Evolutionary conservation across 345 rosid genomes (phyloP).

Genomic region (Ceriops zippeliana): DNA sequence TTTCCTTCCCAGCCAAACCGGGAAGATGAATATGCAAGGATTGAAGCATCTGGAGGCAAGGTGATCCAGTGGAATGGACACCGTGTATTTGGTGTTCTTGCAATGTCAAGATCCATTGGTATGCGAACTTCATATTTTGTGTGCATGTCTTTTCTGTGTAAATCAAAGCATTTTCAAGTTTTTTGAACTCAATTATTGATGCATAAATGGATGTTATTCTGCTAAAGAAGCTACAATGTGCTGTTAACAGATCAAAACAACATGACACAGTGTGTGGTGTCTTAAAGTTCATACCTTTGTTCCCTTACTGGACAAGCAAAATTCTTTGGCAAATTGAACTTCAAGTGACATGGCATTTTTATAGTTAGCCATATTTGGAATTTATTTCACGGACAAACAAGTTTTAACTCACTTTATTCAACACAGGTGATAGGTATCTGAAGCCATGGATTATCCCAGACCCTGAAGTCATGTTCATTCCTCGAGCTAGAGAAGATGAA

Average conservation of each 20-base stretch:
- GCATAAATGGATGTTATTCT: neutral
- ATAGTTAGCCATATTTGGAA: neutral
- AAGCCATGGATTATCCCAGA: constrained; percentile 30
- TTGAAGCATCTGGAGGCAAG: constrained; percentile 32
- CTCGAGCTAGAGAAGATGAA: constrained; percentile 34
- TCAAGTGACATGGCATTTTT: neutral
- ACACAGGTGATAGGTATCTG: constrained; percentile 26
- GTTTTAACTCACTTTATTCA: neutral
- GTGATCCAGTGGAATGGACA: constrained; percentile 24
- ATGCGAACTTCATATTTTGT: constrained; percentile 2
- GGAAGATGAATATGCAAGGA: constrained; percentile 29
- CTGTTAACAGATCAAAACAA: neutral
- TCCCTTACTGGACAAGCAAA: neutral
- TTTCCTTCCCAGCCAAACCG: constrained; percentile 24
- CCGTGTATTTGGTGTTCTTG: constrained; percentile 30
- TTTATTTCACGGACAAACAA: neutral
- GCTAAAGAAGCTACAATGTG: neutral
- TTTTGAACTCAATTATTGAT: neutral
- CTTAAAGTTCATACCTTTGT: neutral
- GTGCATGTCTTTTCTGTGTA: neutral
- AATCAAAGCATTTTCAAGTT: neutral
- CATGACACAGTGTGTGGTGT: neutral
- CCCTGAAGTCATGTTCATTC: constrained; percentile 28
- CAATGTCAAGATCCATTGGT: constrained; percentile 28
- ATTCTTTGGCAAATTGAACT: neutral